Evolutionary conservation across 176 grass and related monocot genomes (phyloP), one percentile per base, ranked within the genome.

Genomic region (Musa troglodytarum): DNA sequence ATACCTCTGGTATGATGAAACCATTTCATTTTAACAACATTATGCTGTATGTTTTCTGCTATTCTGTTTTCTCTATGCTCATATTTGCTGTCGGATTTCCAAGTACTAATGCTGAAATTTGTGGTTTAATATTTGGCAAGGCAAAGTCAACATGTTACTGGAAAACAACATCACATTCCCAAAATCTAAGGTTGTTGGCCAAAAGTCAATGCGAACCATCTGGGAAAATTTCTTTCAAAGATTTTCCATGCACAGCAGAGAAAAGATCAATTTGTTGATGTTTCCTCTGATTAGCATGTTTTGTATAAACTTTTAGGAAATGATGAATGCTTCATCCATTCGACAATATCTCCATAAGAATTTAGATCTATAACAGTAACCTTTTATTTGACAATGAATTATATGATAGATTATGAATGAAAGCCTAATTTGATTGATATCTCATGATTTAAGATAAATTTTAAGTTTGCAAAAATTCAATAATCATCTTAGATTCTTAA

Each of bases 1-100:
- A 74, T 89, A 65, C 78, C 79, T 82, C 72, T 87, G 80, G 94
- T 98, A 91, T 55, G 63, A 53, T 51, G 34, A 29, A 63, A 75
- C 29, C 23, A 53, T 79, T 68, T 80, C 65, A 86, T 86, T 6
- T 52, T 52, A 64, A 51, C 72, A 76, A 71, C 49, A 63, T 70
- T 43, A 21, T 25, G 16, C 19, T 85, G 25, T 53, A 52, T 21
- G 50, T 78, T 83, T 50, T 8, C 52, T 52, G 19, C 77, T 68
- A 22, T 71, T 59, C 17, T 77, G 71, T 63, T 68, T 54, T 24
- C 1, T 62, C 10, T 49, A 49, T 28, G 8, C 21, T 66, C 71
- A 3, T 25, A 12, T 29, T 23, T 67, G 73, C 7, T 19, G 57
- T 13, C 13, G 0, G 54, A 61, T 17, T 14, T 61, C n/a, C 57